phyloP scores from a whole-genome alignment of 352 stramenopile species.

The Phytophthora fragariaefolia region DNA sequence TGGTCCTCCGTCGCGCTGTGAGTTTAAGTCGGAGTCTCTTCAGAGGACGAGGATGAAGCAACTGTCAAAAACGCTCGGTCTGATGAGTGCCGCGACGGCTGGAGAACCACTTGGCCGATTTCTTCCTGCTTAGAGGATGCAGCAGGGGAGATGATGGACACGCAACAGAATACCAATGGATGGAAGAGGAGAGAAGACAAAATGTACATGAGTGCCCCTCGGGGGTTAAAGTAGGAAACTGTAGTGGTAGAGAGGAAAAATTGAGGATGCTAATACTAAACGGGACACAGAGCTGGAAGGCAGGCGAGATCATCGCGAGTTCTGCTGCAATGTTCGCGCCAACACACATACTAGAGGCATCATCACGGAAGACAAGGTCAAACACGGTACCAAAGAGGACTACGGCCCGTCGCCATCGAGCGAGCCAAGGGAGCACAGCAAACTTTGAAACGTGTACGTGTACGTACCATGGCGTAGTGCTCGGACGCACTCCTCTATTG shows the following conservation, averaged over 20 bases:
- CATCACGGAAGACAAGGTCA: neutral
- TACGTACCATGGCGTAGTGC: constrained; percentile 79
- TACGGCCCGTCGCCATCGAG: neutral
- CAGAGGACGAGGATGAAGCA: constrained; percentile 30
- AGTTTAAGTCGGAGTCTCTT: constrained; percentile 50
- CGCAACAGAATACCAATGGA: constrained; percentile 34
- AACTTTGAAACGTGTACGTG: constrained; percentile 1
- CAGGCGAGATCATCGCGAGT: constrained; percentile 47
- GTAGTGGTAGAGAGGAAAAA: constrained; percentile 9
- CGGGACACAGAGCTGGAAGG: constrained; percentile 4
- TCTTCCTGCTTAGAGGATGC: constrained; percentile 11
- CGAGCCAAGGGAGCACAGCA: neutral
- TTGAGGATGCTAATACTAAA: constrained; percentile 26
- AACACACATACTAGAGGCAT: constrained; percentile 58
- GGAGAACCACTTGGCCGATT: neutral
- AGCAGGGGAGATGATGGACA: constrained; percentile 13
- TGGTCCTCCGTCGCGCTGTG: constrained; percentile 16
- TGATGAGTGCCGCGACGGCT: constrained; percentile 21
- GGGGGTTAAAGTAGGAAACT: constrained; percentile 13
- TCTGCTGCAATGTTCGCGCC: constrained; percentile 74
- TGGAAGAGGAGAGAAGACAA: neutral
- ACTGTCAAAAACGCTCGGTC: constrained; percentile 14
- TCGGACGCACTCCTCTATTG: constrained; percentile 83
- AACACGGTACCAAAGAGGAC: neutral
- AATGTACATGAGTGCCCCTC: constrained; percentile 28